Conservation (phyloP, 805 yeast species). For the Candida taoyuanica region DNA sequence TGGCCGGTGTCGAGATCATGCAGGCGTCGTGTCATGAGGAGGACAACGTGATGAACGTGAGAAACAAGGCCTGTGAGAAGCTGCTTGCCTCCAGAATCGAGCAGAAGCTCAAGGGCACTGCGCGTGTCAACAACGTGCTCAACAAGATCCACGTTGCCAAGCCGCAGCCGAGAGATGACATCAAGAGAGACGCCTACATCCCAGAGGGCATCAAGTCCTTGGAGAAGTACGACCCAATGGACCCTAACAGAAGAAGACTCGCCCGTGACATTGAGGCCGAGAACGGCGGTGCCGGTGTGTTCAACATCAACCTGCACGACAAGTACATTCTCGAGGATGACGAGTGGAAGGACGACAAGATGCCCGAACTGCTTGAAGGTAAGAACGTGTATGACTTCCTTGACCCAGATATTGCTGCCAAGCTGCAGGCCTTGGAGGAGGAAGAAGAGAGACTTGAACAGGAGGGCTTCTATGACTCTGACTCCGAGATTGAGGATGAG, state of each 20-base stretch:
- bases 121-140: constrained; percentile 81
- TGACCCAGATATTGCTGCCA: constrained; percentile 92
- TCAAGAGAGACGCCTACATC: constrained; percentile 71
- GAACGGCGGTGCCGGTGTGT: constrained; percentile 99
- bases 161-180: constrained; percentile 86
- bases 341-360: constrained; percentile 94
- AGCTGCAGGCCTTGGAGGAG: constrained; percentile 90
- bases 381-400: constrained; percentile 95
- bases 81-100: constrained; percentile 92
- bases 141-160: constrained; percentile 93
- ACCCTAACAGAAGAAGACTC: constrained; percentile 75
- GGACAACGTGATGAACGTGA: constrained; percentile 90
- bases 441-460: constrained; percentile 92
- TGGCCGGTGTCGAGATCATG: constrained; percentile 87
- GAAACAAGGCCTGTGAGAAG: constrained; percentile 97
- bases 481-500: constrained; percentile 64
- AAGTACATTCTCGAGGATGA: constrained; percentile 90
- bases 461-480: constrained; percentile 95
- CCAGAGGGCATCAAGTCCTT: constrained; percentile 67
- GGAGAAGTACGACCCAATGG: constrained; percentile 69
- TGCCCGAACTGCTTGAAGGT: constrained; percentile 97
- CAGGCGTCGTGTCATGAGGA: constrained; percentile 90
- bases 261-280: constrained; percentile 89
- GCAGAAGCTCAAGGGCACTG: constrained; percentile 89
- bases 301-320: constrained; percentile 88